Percentiles rank a stretch among this genome's conserved stretches.
phyloP scores from a whole-genome alignment of 768 basidiomycete genomes.

The Pholiota microspora region DNA sequence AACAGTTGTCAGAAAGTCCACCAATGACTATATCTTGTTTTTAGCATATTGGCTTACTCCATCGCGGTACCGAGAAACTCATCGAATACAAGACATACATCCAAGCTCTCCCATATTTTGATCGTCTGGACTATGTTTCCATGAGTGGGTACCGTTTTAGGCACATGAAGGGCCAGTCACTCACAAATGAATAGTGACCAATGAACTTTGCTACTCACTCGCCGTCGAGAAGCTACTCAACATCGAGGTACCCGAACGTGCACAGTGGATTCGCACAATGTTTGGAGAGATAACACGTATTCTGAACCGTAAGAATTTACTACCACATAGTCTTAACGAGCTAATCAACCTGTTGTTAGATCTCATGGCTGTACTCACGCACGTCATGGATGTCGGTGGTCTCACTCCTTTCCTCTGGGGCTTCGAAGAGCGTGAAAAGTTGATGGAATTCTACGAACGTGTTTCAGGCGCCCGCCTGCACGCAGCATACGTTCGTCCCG shows the following conservation, averaged over 20 bases:
- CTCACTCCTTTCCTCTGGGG: conserved; percentile 99
- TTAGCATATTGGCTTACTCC: conserved; percentile 92
- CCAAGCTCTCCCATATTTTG: conserved; percentile 97
- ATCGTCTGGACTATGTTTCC: conserved; percentile 98
- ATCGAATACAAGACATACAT: conserved; percentile 99
- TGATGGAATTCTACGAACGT: conserved; percentile 99
- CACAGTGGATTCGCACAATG: conserved; percentile 96
- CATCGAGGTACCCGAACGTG: conserved; percentile 93
- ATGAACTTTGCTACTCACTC: conserved; percentile 94
- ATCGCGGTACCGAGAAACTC: conserved; percentile 97
- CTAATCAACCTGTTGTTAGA: no score
- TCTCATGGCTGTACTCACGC: conserved; percentile 94
- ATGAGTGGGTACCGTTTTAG: conserved; percentile 71
- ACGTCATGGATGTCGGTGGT: conserved; percentile 97
- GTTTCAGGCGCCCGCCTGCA: conserved; percentile 98
- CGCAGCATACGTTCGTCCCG: conserved; percentile 96
- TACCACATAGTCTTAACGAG: no score
- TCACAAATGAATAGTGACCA: conserved; percentile 71
- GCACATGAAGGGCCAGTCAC: background rate
- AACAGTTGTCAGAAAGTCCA: background rate
- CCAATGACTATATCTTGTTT: conserved; percentile 7
- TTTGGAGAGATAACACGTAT: conserved; percentile 97
- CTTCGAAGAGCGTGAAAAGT: conserved; percentile 99
- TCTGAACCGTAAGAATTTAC: conserved; percentile 92
- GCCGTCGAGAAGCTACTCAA: conserved; percentile 98